A percentile compares a stretch with the other conserved stretches of the same genome.
phyloP scores from a whole-genome alignment of 352 stramenopile species.

The Phytophthora brassicae region DNA sequence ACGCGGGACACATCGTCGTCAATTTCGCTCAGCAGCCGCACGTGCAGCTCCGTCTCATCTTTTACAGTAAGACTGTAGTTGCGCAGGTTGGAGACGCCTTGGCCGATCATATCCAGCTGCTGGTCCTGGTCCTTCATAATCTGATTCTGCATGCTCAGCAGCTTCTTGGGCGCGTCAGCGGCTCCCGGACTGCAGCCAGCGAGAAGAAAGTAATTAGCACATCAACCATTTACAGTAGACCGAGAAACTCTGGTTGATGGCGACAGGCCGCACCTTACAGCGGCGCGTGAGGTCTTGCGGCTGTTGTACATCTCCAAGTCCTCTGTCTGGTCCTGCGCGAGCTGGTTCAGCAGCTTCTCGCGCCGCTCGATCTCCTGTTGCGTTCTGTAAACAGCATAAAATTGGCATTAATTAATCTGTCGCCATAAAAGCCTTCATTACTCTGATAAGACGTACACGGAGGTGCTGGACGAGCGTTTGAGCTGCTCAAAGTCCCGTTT shows the following conservation, averaged over 20 bases:
- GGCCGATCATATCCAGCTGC: conserved; percentile 80
- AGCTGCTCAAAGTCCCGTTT: conserved; percentile 85
- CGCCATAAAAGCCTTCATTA: too few species aligned
- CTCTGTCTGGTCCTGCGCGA: conserved; percentile 69
- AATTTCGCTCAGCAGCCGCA: conserved; percentile 88
- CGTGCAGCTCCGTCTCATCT: conserved; percentile 89
- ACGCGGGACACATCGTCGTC: conserved; percentile 85
- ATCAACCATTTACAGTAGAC: too few species aligned
- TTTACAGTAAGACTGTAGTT: conserved; percentile 87
- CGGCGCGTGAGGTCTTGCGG: conserved; percentile 34
- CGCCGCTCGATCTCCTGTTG: conserved; percentile 72
- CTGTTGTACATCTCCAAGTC: conserved; percentile 83
- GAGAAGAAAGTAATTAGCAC: background rate
- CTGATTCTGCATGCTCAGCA: conserved; percentile 87
- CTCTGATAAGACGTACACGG: conserved; percentile 60
- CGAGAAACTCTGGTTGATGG: too few species aligned
- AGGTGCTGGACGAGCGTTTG: conserved; percentile 43
- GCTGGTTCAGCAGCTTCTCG: conserved; percentile 59
- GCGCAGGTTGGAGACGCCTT: conserved; percentile 82
- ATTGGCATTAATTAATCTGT: too few species aligned
- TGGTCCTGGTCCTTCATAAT: conserved; percentile 92
- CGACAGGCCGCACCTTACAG: conserved; percentile 32
- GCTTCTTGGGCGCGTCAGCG: conserved; percentile 36
- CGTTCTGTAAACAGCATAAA: conserved; percentile 35
- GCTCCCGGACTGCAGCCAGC: conserved; percentile 28